phyloP scores from a whole-genome alignment of 2,329 filamentous ascomycete genomes.

The Ceratocystis huliohia region DNA sequence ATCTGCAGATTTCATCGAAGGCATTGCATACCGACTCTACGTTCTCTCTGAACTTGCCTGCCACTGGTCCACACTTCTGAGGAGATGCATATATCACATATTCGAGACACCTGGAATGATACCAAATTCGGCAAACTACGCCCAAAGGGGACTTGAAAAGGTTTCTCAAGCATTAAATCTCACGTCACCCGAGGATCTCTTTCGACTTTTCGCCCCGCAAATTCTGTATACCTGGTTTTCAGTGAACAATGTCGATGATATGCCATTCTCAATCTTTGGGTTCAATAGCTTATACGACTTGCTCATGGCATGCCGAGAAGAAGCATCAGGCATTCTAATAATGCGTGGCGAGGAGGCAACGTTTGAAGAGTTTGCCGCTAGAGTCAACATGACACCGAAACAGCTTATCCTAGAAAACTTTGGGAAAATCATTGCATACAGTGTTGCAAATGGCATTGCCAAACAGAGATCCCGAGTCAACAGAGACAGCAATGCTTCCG shows the following conservation, averaged over 20 bases:
- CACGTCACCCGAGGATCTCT: conserved; percentile 55
- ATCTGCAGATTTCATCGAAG: conserved; percentile 59
- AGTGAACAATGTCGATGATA: conserved; percentile 48
- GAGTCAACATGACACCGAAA: conserved; percentile 41
- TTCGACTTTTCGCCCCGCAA: conserved; percentile 75
- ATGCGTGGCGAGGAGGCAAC: conserved; percentile 64
- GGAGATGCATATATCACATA: conserved; percentile 81
- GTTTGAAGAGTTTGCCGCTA: conserved; percentile 45
- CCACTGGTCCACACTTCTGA: conserved; percentile 71
- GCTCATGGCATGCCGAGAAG: conserved; percentile 56
- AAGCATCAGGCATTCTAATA: conserved; percentile 65
- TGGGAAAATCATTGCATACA: conserved; percentile 68
- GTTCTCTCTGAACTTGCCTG: conserved; percentile 67
- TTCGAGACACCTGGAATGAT: conserved; percentile 79
- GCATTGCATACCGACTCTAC: conserved; percentile 71
- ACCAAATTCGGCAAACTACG: conserved; percentile 51
- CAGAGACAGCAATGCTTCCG: not conserved
- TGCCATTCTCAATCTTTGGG: conserved; percentile 77
- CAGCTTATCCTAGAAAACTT: conserved; percentile 58
- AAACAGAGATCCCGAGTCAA: conserved; percentile 14
- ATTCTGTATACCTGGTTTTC: conserved; percentile 85
- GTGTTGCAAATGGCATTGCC: conserved; percentile 49
- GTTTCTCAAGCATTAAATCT: conserved; percentile 56
- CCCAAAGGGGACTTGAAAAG: conserved; percentile 53
- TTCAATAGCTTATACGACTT: conserved; percentile 59